Conservation (phyloP, 1,139 yeast species). For the Kodamaea alishanica region DNA sequence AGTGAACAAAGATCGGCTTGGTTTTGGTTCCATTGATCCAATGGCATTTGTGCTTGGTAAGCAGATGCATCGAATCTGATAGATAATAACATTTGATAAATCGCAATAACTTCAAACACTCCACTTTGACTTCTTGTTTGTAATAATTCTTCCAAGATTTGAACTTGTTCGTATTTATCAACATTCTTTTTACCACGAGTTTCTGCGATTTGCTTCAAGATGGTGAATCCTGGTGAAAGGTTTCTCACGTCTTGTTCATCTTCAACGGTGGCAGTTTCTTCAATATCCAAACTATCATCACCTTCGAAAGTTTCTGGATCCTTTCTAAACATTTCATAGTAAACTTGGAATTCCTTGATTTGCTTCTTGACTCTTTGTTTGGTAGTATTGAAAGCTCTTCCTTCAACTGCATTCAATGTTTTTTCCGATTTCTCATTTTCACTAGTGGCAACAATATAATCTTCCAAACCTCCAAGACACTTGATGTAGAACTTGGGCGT, state of each 20-base stretch:
- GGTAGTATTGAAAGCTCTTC: constrained; percentile 83
- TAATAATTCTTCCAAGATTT: constrained; percentile 62
- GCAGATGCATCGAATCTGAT: constrained; percentile 80
- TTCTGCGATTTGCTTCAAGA: constrained; percentile 74
- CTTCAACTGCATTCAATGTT: constrained; percentile 76
- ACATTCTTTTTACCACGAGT: constrained; percentile 95
- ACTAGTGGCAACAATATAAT: constrained; percentile 53
- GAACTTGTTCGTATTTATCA: constrained; percentile 77
- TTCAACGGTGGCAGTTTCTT: constrained; percentile 20
- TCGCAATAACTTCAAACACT: constrained; percentile 74
- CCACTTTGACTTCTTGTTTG: constrained; percentile 20
- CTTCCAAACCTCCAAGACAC: constrained; percentile 70
- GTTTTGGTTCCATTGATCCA: constrained; percentile 76
- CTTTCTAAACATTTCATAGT: constrained; percentile 57
- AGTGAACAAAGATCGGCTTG: constrained; percentile 60
- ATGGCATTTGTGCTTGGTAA: constrained; percentile 68
- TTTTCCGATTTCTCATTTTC: constrained; percentile 61
- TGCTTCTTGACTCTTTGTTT: constrained; percentile 88
- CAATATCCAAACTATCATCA: constrained; percentile 39
- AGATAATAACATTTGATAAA: constrained; percentile 80
- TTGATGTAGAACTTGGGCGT: constrained; percentile 72
- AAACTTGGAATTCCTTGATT: constrained; percentile 60
- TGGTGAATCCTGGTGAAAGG: constrained; percentile 59
- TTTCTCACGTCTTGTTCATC: constrained; percentile 23
- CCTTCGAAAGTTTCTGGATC: constrained; percentile 72